Evolutionary conservation across 208 protist genomes (phyloP), one percentile per base, ranked within the genome.

Genomic region (Leishmania turanica): DNA sequence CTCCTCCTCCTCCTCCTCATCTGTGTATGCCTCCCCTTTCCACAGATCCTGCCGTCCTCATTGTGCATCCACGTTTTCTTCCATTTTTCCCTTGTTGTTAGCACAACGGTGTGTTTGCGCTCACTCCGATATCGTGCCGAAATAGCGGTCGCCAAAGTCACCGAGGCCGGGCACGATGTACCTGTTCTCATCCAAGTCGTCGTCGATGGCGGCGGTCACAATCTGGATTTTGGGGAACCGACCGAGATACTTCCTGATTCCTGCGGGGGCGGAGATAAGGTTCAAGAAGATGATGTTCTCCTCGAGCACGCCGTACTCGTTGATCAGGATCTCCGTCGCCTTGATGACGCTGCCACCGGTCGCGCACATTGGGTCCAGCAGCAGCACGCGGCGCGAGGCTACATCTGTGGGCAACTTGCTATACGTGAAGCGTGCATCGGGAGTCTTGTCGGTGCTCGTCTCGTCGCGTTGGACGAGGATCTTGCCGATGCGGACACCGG

Each of bases 381-480:
- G 90, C 65, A 99, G 89, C 62, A 99, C 97, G 37, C 91, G 88
- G 34, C 98, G 93, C 15, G 79, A 75, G 31, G 85, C 79, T 34
- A 99, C 97, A 87, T 99, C 98, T 19, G 88, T 87, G 15, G 99
- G 99, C 80, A 99, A 84, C 89, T 99, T 99, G 49, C 90, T 95
- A 85, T 99, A 99, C 86, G 94, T 98, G 45, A 96, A 95, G 85
- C 90, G 82, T 53, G 90, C 82, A 86, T 99, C 95, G 34, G 98
- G 98, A n/a, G 51, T 49, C 88, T 97, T 97, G 21, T 97, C 83
- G 7, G 84, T 92, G 51, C 91, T 98, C 31, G 78, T 66, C 91
- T 99, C 99, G 79, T 99, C 91, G 60, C 98, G 95, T 92, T 99
- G 98, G 70, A 99, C 98, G 51, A 99, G 92, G 62, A 99, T 99